These are phyloP conservation scores for Gyrodon lividus DNA, from an alignment of 768 basidiomycete genomes.

Conservation along the genomic window DNA sequence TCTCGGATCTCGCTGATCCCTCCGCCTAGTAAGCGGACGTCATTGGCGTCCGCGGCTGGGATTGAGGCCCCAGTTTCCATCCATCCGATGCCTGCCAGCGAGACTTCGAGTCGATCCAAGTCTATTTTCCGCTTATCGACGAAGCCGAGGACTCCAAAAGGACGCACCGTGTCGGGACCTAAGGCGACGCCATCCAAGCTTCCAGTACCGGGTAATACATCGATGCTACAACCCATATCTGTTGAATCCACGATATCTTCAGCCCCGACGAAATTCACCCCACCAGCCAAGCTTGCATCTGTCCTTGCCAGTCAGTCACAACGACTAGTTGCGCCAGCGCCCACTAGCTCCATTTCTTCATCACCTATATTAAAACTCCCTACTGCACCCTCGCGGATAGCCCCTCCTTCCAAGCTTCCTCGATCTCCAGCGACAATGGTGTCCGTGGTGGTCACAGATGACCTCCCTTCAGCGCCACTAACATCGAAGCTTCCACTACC, in stretches of 20 bases:
- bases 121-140: conserved; percentile 30
- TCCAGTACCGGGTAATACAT: conserved; percentile 5
- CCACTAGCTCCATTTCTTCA: not conserved
- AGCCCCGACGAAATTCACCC: conserved; percentile 25
- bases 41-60: conserved; percentile 24
- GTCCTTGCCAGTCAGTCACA: conserved; percentile 28
- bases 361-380: conserved; percentile 23
- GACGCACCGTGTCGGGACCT: conserved; percentile 4
- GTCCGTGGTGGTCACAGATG: not conserved
- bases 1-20: conserved; percentile 27
- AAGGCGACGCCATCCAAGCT: conserved; percentile 13
- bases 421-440: not conserved
- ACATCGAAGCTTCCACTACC: conserved; percentile 27
- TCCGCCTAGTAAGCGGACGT: conserved; percentile 26
- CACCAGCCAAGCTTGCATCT: conserved; percentile 30
- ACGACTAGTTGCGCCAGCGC: conserved; percentile 3
- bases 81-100: not conserved
- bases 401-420: conserved; percentile 5
- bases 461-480: not conserved
- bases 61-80: conserved; percentile 16
- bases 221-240: conserved; percentile 4
- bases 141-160: conserved; percentile 25
- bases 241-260: conserved; percentile 21
- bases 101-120: conserved; percentile 19
- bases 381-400: conserved; percentile 14